Evolutionary conservation across 2,329 filamentous ascomycete genomes (phyloP).

Genomic region (Ophiostoma ips): DNA sequence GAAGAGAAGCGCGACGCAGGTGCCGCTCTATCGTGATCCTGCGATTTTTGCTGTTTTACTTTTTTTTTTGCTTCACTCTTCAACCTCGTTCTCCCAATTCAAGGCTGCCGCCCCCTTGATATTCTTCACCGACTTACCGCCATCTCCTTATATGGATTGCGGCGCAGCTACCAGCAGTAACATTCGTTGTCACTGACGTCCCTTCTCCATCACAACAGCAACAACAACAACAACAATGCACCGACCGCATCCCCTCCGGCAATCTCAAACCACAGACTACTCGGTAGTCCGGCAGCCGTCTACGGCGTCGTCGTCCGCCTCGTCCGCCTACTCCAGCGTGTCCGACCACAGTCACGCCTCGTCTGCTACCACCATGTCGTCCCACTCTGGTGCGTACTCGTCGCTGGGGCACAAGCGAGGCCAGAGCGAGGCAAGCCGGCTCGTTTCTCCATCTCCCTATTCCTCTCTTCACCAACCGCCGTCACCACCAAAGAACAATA

Average conservation of each 20-base stretch:
- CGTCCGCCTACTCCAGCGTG: constrained; percentile 49
- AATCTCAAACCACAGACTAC: constrained; percentile 38
- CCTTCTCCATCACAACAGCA: constrained; percentile 6
- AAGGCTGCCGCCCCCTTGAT: background rate
- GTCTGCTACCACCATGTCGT: constrained; percentile 56
- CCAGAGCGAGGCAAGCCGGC: constrained; percentile 54
- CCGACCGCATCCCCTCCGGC: constrained; percentile 43
- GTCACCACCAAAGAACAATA: constrained; percentile 25
- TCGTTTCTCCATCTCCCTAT: constrained; percentile 29
- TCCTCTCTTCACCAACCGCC: constrained; percentile 24
- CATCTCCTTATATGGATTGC: constrained; percentile 6
- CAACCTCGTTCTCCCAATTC: background rate
- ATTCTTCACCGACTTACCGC: background rate
- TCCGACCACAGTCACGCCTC: constrained; percentile 31
- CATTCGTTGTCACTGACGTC: constrained; percentile 16
- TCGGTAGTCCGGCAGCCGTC: constrained; percentile 48
- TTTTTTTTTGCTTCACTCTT: constrained; percentile 5
- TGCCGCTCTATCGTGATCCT: constrained; percentile 1
- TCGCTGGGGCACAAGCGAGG: constrained; percentile 53
- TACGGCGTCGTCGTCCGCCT: constrained; percentile 56
- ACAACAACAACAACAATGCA: constrained; percentile 32
- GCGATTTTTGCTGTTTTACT: constrained; percentile 4
- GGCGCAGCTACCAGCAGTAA: constrained; percentile 4
- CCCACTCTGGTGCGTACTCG: constrained; percentile 48
- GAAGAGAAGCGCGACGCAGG: constrained; percentile 3